Evolutionary conservation across 208 protist genomes (phyloP).

Genomic region (Porcisia deanei): DNA sequence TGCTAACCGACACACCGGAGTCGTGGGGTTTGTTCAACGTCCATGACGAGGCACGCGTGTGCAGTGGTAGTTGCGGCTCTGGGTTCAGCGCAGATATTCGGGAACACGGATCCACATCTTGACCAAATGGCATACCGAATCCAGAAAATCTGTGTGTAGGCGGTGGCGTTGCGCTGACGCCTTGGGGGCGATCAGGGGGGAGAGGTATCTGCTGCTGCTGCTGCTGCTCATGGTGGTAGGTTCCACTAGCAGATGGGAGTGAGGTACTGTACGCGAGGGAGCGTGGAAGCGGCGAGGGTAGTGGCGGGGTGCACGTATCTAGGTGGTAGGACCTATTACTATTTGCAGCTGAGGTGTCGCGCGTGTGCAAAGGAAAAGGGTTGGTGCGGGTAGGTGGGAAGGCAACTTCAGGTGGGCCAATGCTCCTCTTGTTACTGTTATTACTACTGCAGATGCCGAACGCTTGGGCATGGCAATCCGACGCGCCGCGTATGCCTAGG

Average conservation of each 20-base stretch:
- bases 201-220: background rate
- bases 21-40: background rate
- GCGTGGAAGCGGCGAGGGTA: background rate
- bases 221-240: background rate
- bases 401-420: background rate
- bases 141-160: background rate
- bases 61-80: background rate
- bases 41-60: background rate
- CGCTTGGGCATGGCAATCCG: background rate
- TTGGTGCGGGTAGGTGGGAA: background rate
- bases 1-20: conserved; percentile 6
- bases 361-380: background rate
- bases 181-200: background rate
- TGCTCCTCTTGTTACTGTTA: background rate
- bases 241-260: background rate
- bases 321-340: background rate
- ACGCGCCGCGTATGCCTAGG: background rate
- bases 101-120: background rate
- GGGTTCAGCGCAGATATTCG: background rate
- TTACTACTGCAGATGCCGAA: background rate
- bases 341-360: background rate
- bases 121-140: background rate
- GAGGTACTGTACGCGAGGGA: background rate
- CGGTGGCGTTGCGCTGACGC: conserved; percentile 1
- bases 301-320: background rate